Percentiles rank a stretch among this genome's conserved stretches.
Evolutionary conservation across 192 early-diverging fungal genomes (phyloP).

Genomic region (Pilaira anomala): DNA sequence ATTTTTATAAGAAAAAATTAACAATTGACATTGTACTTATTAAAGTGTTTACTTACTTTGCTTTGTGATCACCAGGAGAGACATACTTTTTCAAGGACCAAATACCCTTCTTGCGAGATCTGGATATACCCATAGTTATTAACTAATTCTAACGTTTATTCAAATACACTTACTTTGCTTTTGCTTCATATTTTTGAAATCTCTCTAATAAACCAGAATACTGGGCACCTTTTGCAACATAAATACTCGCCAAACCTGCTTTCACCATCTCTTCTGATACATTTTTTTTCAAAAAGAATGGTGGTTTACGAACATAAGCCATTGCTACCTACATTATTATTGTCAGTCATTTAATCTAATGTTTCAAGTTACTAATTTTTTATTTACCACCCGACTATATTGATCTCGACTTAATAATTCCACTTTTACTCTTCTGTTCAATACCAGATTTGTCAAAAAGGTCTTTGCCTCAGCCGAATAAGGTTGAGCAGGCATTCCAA

Average conservation of each 20-base stretch:
- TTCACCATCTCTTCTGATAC: conserved; percentile 60
- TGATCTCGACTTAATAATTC: conserved; percentile 52
- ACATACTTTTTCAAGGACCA: conserved; percentile 49
- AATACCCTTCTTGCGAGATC: conserved; percentile 39
- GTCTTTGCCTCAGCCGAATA: conserved; percentile 52
- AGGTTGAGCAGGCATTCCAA: conserved; percentile 63
- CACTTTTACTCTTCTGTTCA: conserved; percentile 45
- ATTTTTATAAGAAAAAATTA: neutral
- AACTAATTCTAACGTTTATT: neutral
- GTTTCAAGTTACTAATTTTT: neutral
- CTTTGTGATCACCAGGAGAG: conserved; percentile 43
- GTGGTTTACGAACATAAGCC: conserved; percentile 45
- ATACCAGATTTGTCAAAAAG: conserved; percentile 44
- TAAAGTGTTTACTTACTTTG: conserved; percentile 18
- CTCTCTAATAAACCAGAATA: conserved; percentile 46
- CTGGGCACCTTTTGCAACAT: conserved; percentile 53
- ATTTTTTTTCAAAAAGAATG: conserved; percentile 45
- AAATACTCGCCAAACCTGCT: conserved; percentile 55
- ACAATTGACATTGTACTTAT: too few relatives aligned
- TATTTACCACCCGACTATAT: conserved; percentile 57
- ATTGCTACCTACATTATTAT: conserved; percentile 45
- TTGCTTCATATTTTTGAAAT: conserved; percentile 43
- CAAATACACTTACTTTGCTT: conserved; percentile 48
- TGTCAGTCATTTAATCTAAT: too few relatives aligned
- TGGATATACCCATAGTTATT: neutral